Evolutionary conservation across 2,329 filamentous ascomycete genomes (phyloP), one percentile per base, ranked within the genome.

Genomic region (Curvularia spicifera): DNA sequence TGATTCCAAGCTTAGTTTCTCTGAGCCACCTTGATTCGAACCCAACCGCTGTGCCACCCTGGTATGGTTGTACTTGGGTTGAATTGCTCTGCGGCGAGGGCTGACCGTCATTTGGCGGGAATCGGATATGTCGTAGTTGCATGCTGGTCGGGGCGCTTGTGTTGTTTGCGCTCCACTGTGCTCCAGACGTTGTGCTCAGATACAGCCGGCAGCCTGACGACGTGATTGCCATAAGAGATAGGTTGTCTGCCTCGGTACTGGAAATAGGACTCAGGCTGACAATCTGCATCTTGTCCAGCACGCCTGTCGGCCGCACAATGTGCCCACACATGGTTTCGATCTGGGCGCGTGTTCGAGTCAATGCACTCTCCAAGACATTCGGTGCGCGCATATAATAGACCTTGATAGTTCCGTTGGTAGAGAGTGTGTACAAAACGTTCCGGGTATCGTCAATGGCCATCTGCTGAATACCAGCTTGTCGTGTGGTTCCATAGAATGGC

Each of bases 71-170:
- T 49, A 73, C 29, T 49, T 73, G 72, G n/a, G 65, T 68, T 13
- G 69, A 65, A 46, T 67, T 61, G 48, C 51, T 60, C 52, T 68
- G 66, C 49, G 56, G 62, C 52, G 68, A 51, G 22, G 64, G 51
- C 28, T 65, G 63, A 12, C 61, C 64, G 26, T 72, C 67, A 39
- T 81, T 76, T 0, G 95, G 95, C 1, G 96, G 95, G 58, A 97
- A 96, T 73, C 95, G 96, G 77, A 99, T 91, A 71, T 96, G 95
- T 67, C 96, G 90, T n/a, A 97, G 88, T 76, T 97, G 93, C 92
- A 99, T 97, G 78, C 92, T 97, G 68, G 91, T 93, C 0, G 95
- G 93, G 0, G 91, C 88, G 57, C 83, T 88, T 7, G 85, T 83
- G 20, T 85, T 82, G 22, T 85, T 84, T 13, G 83, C 84, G 54